Evolutionary conservation across 805 yeast genomes (phyloP), one percentile per base, ranked within the genome.

Genomic region (Kodamaea sagamina): DNA sequence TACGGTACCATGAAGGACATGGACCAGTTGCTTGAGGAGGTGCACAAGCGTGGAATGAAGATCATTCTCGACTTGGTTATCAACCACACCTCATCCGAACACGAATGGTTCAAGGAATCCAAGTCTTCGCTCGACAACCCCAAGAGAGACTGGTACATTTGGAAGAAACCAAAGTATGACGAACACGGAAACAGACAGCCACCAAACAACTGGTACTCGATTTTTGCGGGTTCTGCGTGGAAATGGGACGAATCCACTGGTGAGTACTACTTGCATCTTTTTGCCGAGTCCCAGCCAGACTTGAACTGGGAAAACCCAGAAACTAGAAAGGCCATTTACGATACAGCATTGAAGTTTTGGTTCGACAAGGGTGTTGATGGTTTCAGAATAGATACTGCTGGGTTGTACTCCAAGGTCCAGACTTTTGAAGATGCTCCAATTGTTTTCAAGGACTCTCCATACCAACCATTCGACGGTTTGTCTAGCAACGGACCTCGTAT

Each of bases 71-170:
- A 79, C 57, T 63, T 79, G 55, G 84, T 79, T 29, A 69, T 79
- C 52, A 79, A 79, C 64, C 84, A 79, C 54, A 73, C 81, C 13
- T 77, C 82, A 1, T 58, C 67, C 26, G 74, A 74, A 54, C 84
- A 79, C 58, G 65, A 59, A 39, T 79, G 84, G 84, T 79, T 79
- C 62, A 62, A 74, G 51, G 80, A 79, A 54, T 74, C 81, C 6
- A 60, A 78, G 41, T 65, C 75, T 5, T 74, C 81, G 9, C 68
- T 63, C 49, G 60, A 67, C 38, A 76, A 73, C 56, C 73, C 81
- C 5, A 78, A 79, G 62, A 68, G 84, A 53, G 81, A 79, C 57
- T 78, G 82, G 82, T 77, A 76, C 61, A 66, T 76, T 47, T 79
- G 84, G 84, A 74, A 67, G 48, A 72, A 75, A 19, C 71, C 79